These are phyloP conservation scores for Oenanthe javanica DNA, from an alignment of 140 eudicot species.

Conservation along the genomic window DNA sequence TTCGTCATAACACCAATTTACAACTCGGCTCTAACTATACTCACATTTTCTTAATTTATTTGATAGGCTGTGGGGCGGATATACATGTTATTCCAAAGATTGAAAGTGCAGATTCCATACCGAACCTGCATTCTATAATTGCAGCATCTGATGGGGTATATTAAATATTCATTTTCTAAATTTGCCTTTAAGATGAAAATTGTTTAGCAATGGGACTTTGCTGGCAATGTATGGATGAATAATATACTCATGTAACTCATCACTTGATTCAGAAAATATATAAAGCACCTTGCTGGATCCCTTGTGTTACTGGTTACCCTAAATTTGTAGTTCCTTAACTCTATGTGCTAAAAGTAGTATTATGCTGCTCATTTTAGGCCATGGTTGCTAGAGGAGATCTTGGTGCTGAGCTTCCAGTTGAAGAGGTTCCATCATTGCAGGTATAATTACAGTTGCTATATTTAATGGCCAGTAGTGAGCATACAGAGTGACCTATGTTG, in stretches of 20 bases:
- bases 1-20: slow-evolving; percentile 24
- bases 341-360: slow-evolving; percentile 12
- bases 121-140: slow-evolving; percentile 82
- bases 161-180: slow-evolving; percentile 6
- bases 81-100: slow-evolving; percentile 93
- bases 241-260: neutral
- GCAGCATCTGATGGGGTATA: slow-evolving; percentile 96
- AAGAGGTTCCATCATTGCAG: slow-evolving; percentile 98
- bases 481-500: neutral
- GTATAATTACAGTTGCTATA: slow-evolving; percentile 58
- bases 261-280: slow-evolving; percentile 59
- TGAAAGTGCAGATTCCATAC: slow-evolving; percentile 98
- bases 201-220: neutral
- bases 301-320: neutral
- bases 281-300: slow-evolving; percentile 8
- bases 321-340: slow-evolving; percentile 46
- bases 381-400: slow-evolving; percentile 99
- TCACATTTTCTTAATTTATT: slow-evolving; percentile 7
- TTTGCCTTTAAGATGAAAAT: neutral
- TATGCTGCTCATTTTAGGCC: slow-evolving; percentile 41
- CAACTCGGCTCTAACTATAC: slow-evolving; percentile 8
- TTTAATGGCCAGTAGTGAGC: slow-evolving; percentile 22
- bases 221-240: neutral
- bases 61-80: slow-evolving; percentile 86
- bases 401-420: slow-evolving; percentile 95